Base-by-base conservation (phyloP, 2,329 filamentous ascomycete species). In the Macrophomina phaseolina region DNA sequence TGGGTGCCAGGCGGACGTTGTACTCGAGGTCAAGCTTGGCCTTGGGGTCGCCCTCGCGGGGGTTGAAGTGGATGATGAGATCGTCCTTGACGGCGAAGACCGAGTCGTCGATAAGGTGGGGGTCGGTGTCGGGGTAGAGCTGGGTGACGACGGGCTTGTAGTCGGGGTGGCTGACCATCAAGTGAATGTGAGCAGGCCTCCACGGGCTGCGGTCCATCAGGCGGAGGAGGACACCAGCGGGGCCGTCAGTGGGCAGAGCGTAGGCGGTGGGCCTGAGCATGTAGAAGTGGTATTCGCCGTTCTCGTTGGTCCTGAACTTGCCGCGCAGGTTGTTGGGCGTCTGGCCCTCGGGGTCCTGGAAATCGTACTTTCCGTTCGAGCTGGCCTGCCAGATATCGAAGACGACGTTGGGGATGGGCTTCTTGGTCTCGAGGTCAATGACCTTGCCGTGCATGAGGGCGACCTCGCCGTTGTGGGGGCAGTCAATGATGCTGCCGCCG, bases 351-450 rank as follows among this genome's bases (percentile, higher is more conserved):
- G 89, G 89, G 78, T 92, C 90, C 79, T 91, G 89, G 84, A 90
- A 88, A 75, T 91, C 89, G 82, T 92, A 92, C 76, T 89, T 88
- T 77, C 90, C 90, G 81, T 92, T 92, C 77, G 89, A 83, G 70
- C 86, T 90, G 61, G 90, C 90, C 76, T 93, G 89, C 90, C 90
- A 93, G 82, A 92, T 90, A 76, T 93, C 91, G 73, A 93, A 87
- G 70, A 91, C 88, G 71, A 90, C 90, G 73, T 84, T 82, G 65
- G 84, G 84, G 73, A 93, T 89, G 69, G 87, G 87, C 80, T 86
- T 85, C 74, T 87, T 87, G 67, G 89, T 91, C 69, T 86, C 81
- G 71, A 89, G 81, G 74, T 91, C 88, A 58, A 79, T 84, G 74
- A 93, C 85, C 55, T 84, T 81, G 71, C 90, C 90, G 82, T 92